Conservation (phyloP, 1,284 basidiomycete species). For the Apiotrichum gracile region DNA sequence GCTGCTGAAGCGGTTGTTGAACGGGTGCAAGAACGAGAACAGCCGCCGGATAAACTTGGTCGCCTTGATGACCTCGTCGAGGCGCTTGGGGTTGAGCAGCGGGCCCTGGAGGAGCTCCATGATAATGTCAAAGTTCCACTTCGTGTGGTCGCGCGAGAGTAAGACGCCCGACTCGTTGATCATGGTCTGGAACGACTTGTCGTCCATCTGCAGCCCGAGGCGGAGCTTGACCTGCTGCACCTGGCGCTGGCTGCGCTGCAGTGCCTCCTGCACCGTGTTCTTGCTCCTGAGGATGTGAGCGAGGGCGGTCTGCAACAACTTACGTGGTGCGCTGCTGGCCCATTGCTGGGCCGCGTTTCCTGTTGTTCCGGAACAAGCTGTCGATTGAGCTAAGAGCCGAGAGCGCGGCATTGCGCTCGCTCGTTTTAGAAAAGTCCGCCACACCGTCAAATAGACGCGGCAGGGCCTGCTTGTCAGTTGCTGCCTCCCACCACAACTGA, state of each 20-base stretch:
- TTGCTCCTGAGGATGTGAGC: slow-evolving; percentile 72
- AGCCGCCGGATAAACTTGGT: slow-evolving; percentile 81
- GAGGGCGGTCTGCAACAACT: slow-evolving; percentile 74
- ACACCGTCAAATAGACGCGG: slow-evolving; percentile 81
- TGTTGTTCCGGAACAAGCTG: slow-evolving; percentile 77
- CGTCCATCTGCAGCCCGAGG: slow-evolving; percentile 86
- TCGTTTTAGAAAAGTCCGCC: slow-evolving; percentile 61
- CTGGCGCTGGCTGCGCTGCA: slow-evolving; percentile 80
- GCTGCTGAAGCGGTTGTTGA: slow-evolving; percentile 76
- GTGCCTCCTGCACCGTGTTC: slow-evolving; percentile 59
- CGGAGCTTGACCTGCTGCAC: slow-evolving; percentile 85
- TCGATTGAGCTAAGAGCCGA: slow-evolving; percentile 82
- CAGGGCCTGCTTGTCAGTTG: slow-evolving; percentile 56
- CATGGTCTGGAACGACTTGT: slow-evolving; percentile 74
- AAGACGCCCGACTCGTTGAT: slow-evolving; percentile 75
- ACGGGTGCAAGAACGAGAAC: slow-evolving; percentile 89
- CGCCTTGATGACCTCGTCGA: slow-evolving; percentile 91
- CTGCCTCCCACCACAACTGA: slow-evolving; percentile 33
- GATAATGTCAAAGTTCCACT: slow-evolving; percentile 87
- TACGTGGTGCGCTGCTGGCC: slow-evolving; percentile 51
- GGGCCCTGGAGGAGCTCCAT: slow-evolving; percentile 90
- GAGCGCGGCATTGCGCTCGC: slow-evolving; percentile 67
- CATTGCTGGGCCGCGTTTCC: slow-evolving; percentile 11
- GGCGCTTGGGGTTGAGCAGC: slow-evolving; percentile 79
- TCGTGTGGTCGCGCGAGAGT: slow-evolving; percentile 67